Evolutionary conservation across 169 alveolate species (phyloP).

Genomic region (Cryptosporidium ubiquitum): DNA sequence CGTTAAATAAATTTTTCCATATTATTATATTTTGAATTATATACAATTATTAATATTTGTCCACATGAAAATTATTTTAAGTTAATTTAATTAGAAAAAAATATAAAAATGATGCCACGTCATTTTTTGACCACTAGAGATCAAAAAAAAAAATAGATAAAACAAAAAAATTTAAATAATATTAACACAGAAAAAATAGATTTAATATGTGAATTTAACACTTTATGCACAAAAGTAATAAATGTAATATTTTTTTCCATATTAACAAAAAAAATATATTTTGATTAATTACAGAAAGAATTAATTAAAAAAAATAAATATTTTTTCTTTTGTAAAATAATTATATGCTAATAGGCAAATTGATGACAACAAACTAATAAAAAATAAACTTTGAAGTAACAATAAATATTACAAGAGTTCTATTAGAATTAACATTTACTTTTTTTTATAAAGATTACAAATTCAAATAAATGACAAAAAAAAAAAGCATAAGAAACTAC

Average conservation of each 20-base stretch:
- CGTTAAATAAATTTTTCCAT: background rate
- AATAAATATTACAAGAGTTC: background rate
- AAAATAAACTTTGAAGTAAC: background rate
- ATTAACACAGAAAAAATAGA: background rate
- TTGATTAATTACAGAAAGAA: background rate
- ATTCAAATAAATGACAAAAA: constrained; percentile 25
- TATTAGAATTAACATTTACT: background rate
- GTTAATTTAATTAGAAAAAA: background rate
- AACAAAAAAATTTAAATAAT: background rate
- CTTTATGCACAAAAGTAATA: background rate
- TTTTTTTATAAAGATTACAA: background rate
- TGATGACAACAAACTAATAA: background rate
- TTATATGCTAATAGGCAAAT: background rate
- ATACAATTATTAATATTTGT: background rate
- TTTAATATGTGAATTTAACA: background rate
- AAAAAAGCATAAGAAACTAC: constrained; percentile 25
- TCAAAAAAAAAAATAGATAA: background rate
- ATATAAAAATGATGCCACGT: constrained; percentile 19
- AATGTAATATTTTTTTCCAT: background rate
- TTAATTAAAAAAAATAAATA: too few relatives aligned
- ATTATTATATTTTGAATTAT: background rate
- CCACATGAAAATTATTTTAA: constrained; percentile 28
- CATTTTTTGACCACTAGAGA: constrained; percentile 55
- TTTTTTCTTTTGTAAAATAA: too few relatives aligned
- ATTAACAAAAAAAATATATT: background rate